These are phyloP conservation scores for Vitis vinifera DNA, from an alignment of 164 flowering plant genomes.

Conservation along the genomic window DNA sequence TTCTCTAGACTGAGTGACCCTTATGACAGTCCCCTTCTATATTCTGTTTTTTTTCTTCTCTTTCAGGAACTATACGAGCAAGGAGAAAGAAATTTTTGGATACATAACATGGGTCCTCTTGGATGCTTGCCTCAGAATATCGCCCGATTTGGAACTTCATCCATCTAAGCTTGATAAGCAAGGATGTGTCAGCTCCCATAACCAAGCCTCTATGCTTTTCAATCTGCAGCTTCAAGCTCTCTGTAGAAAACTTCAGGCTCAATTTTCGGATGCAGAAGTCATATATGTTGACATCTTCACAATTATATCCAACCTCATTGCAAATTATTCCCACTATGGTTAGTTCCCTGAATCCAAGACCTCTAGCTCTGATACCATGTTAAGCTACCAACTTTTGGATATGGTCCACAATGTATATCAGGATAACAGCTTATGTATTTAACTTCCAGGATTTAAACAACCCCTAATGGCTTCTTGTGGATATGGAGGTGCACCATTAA, in stretches of 20 bases:
- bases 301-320: constrained; percentile 69
- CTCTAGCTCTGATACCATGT: too few species aligned
- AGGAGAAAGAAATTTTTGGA: constrained; percentile 21
- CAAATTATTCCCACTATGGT: constrained; percentile 81
- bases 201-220: too few species aligned
- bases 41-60: too few species aligned
- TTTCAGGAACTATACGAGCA: constrained; percentile 19
- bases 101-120: constrained; percentile 23
- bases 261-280: constrained; percentile 58
- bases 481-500: constrained; percentile 45
- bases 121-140: constrained; percentile 18
- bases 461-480: constrained; percentile 53
- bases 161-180: too few species aligned
- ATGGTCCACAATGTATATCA: too few species aligned
- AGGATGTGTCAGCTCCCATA: too few species aligned
- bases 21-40: too few species aligned
- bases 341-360: constrained; percentile 7
- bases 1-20: too few species aligned
- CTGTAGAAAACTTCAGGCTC: constrained; percentile 44
- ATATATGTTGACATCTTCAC: constrained; percentile 74
- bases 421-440: too few species aligned
- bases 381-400: too few species aligned
- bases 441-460: constrained; percentile 37
- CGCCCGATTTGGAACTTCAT: too few species aligned
- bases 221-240: too few species aligned